Evolutionary conservation across 140 eudicot genomes (phyloP).

Genomic region (Anethum foeniculum): DNA sequence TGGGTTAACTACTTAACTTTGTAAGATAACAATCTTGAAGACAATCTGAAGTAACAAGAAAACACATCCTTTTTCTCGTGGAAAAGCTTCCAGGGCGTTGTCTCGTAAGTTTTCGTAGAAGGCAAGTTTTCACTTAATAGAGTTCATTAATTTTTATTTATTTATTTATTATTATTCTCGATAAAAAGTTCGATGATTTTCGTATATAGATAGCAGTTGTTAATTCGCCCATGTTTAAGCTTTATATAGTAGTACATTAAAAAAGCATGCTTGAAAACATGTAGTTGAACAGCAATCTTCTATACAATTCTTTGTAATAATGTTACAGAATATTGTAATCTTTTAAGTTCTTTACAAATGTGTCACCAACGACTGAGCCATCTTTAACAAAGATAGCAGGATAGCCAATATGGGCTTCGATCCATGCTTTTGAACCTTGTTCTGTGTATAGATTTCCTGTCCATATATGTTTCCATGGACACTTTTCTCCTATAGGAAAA

Average conservation of each 20-base stretch:
- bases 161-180: background rate
- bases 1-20: background rate
- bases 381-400: conserved; percentile 86
- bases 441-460: conserved; percentile 49
- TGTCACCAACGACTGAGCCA: conserved; percentile 67
- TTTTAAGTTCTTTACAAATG: conserved; percentile 49
- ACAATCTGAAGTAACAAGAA: background rate
- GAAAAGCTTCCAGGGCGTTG: background rate
- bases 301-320: background rate
- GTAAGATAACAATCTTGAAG: background rate
- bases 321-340: conserved; percentile 41
- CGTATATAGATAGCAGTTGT: background rate
- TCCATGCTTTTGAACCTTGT: conserved; percentile 62
- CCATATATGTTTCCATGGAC: conserved; percentile 90
- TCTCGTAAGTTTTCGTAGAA: background rate
- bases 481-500: conserved; percentile 71
- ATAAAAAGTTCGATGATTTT: background rate
- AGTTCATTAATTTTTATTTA: background rate
- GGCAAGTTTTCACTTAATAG: background rate
- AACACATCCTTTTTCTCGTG: background rate
- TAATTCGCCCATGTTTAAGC: no score
- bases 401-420: conserved; percentile 79
- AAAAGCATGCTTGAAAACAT: background rate
- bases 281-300: background rate
- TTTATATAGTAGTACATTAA: background rate